Conservation (phyloP, 352 stramenopile species). For the Pythium insidiosum region DNA sequence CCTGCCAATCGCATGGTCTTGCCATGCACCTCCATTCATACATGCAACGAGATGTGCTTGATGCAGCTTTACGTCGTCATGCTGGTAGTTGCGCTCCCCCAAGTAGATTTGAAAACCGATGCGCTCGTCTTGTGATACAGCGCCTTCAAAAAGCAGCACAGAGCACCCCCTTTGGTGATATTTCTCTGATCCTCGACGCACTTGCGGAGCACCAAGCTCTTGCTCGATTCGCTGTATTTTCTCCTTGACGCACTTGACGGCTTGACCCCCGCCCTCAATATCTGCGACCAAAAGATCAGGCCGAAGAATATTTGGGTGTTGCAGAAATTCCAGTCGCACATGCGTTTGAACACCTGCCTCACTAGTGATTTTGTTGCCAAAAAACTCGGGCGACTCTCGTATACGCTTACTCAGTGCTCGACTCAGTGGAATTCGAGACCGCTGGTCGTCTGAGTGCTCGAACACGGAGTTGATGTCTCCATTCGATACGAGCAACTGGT, state of each 20-base stretch:
- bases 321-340: slow-evolving; percentile 10
- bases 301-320: slow-evolving; percentile 58
- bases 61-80: slow-evolving; percentile 43
- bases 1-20: slow-evolving; percentile 42
- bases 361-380: slow-evolving; percentile 55
- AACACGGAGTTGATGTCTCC: slow-evolving; percentile 55
- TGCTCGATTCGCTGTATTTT: slow-evolving; percentile 58
- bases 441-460: slow-evolving; percentile 36
- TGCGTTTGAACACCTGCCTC: slow-evolving; percentile 19
- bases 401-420: slow-evolving; percentile 59
- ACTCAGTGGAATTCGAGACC: slow-evolving; percentile 60
- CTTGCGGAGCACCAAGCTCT: slow-evolving; percentile 44
- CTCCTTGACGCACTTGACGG: slow-evolving; percentile 50
- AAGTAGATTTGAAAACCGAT: slow-evolving; percentile 72
- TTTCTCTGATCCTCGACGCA: slow-evolving; percentile 27
- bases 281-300: slow-evolving; percentile 69
- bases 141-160: slow-evolving; percentile 70
- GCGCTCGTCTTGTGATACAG: slow-evolving; percentile 43
- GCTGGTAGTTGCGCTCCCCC: slow-evolving; percentile 35
- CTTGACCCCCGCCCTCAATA: slow-evolving; percentile 48
- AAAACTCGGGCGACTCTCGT: slow-evolving; percentile 49
- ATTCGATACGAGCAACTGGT: slow-evolving; percentile 51
- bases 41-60: slow-evolving; percentile 70
- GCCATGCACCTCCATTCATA: slow-evolving; percentile 63
- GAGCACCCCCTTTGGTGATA: slow-evolving; percentile 58